Conservation (phyloP, 495 filamentous ascomycete genomes). For the Sphaerosporella brunnea region DNA sequence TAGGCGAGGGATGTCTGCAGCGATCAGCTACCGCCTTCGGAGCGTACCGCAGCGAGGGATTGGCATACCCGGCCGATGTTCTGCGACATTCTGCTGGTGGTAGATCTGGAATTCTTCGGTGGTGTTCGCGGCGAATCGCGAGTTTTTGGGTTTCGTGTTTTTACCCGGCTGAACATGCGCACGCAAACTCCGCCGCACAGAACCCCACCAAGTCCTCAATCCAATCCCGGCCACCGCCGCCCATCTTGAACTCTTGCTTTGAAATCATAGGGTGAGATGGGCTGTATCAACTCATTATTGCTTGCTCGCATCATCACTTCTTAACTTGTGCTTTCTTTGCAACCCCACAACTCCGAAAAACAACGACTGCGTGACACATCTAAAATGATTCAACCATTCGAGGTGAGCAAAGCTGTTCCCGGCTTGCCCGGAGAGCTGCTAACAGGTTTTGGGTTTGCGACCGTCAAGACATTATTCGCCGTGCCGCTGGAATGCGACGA, state of each 20-base stretch:
- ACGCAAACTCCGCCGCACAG: too few species aligned
- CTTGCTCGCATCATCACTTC: too few species aligned
- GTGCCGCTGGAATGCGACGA: conserved; percentile 80
- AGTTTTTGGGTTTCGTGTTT: conserved; percentile 5
- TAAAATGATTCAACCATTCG: conserved; percentile 41
- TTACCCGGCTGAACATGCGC: too few species aligned
- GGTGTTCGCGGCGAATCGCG: too few species aligned
- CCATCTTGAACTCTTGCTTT: too few species aligned
- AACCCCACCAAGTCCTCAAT: too few species aligned
- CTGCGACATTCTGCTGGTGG: conserved; percentile 39
- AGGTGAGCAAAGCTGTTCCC: conserved; percentile 26
- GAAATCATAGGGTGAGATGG: too few species aligned
- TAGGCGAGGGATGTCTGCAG: conserved; percentile 85
- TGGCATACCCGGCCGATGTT: conserved; percentile 45
- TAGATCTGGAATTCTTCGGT: conserved; percentile 5
- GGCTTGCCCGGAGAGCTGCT: background rate
- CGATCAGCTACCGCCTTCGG: background rate
- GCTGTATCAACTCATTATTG: too few species aligned
- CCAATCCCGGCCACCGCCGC: too few species aligned
- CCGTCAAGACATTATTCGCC: conserved; percentile 65
- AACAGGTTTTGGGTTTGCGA: background rate
- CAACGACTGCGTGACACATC: too few species aligned
- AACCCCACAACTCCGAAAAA: too few species aligned
- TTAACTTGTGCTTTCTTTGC: background rate
- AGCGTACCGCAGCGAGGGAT: too few species aligned